Evolutionary conservation across 2,329 filamentous ascomycete genomes (phyloP), one percentile per base, ranked within the genome.

Genomic region (Cryphonectria parasitica): DNA sequence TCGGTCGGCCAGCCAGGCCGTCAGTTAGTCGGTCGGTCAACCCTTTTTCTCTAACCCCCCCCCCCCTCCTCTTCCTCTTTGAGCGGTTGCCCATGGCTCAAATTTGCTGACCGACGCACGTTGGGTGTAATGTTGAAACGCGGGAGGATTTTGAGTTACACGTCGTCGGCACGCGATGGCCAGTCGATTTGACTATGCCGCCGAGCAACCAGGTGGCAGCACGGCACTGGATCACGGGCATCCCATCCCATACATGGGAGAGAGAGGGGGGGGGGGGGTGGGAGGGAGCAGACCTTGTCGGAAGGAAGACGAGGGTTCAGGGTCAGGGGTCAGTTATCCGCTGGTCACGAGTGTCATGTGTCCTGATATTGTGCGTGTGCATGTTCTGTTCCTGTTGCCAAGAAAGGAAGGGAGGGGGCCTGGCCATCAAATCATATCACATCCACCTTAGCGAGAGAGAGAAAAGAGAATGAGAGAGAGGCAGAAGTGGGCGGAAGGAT

Each of bases 51-150:
- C 36, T 10, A 19, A 6, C 45, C 45, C 7, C 19, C 45, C 45
- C 7, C 1, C 22, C 17, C 43, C 17, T 17, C 43, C 43, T 7
- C 6, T 45, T 22, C 34, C 34, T 6, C 34, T 22, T 49, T 22
- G 45, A 49, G 45, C 1, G 22, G 45, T n/a, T 2, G 10, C 45
- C 45, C 22, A 49, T 19, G 45, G 19, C 7, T 49, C 45, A n/a
- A 10, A 49, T 49, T n/a, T n/a, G 22, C 45, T 49, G 45, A 49
- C 45, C 45, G 45, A 49, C 7, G 45, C 45, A n/a, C 8, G 22
- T n/a, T n/a, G 45, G 45, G 22, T 49, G 25, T 19, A 10, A 19
- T 39, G 66, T 54, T 69, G 69, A 71, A 69, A 71, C 67, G 56
- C 56, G 58, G 43, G 39, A 63, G 63, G 58, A 62, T 70, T 65